Evolutionary conservation across 1,284 basidiomycete genomes (phyloP).

Genomic region (Amylostereum areolatum): DNA sequence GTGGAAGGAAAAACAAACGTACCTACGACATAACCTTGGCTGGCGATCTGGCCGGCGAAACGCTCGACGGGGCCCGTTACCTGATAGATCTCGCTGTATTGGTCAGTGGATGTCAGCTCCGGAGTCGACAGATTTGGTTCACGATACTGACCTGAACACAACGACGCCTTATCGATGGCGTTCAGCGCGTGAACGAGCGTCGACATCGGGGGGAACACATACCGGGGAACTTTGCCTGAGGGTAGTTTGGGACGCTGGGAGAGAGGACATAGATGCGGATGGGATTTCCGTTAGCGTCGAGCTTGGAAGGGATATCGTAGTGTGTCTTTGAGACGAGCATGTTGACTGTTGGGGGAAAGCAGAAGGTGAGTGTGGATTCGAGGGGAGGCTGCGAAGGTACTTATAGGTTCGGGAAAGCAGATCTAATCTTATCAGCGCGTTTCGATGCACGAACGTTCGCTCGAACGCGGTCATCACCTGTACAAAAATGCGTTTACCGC

Average conservation of each 20-base stretch:
- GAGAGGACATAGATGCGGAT: slow-evolving; percentile 77
- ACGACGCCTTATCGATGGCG: slow-evolving; percentile 54
- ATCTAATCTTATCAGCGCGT: slow-evolving; percentile 12
- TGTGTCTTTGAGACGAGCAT: slow-evolving; percentile 80
- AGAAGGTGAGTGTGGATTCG: not conserved
- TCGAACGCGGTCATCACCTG: not conserved
- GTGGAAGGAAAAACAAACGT: slow-evolving; percentile 15
- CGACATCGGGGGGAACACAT: slow-evolving; percentile 10
- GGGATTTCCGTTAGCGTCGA: slow-evolving; percentile 55
- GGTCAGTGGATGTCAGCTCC: slow-evolving; percentile 1
- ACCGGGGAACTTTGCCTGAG: slow-evolving; percentile 81
- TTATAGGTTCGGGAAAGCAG: not conserved
- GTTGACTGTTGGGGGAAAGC: no score
- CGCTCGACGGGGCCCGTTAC: slow-evolving; percentile 84
- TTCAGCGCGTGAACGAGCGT: slow-evolving; percentile 16
- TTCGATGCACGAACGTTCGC: no score
- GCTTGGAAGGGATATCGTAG: slow-evolving; percentile 68
- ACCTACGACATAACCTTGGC: slow-evolving; percentile 81
- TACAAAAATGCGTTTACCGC: not conserved
- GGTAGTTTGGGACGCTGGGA: slow-evolving; percentile 65
- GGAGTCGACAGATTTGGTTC: not conserved
- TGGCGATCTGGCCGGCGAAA: slow-evolving; percentile 89
- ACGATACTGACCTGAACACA: slow-evolving; percentile 59
- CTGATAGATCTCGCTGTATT: slow-evolving; percentile 74
- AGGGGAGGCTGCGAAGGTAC: not conserved